Evolutionary conservation across 1,284 basidiomycete genomes (phyloP), one percentile per base, ranked within the genome.

Genomic region (Schizopora paradoxa): DNA sequence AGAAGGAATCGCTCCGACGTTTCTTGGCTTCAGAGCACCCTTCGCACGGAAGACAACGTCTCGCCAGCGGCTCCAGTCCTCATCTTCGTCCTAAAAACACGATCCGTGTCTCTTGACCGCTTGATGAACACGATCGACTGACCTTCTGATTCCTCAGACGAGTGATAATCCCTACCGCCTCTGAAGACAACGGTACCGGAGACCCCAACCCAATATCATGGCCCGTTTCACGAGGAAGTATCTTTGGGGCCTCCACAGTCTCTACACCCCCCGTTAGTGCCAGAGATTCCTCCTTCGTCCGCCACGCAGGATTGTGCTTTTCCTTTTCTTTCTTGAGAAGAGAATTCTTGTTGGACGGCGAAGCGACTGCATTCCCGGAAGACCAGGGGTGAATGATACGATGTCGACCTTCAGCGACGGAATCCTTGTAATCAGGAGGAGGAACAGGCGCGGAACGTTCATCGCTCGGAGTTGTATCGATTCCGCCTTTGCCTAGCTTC

Each of bases 41-140:
- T 85, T 89, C 6, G 80, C 81, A 1, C 77, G 74, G 63, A 87
- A 91, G 6, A 90, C 75, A 31, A 90, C 82, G 58, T 93, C 90
- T 18, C 87, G 74, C 86, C 86, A 91, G 41, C 90, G 76, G 45
- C 89, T 81, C 88, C 89, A 95, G 56, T 94, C 91, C 59, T 97
- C 93, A 48, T 83, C 78, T 66, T 91, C 87, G 62, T 97, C 92
- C 79, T 87, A 49, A 14, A 29, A 23, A 33, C 32, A 22, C 18
- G 10, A 54, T 37, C 36, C 36, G 41, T 18, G 27, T 49, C 29
- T 32, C 41, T 36, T 14, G n/a, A 39, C 39, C 34, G 41, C 40
- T 42, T 41, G 8, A 25, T 19, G 33, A 42, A 52, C 40, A 52
- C 46, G 26, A 47, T 27, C 13, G 39, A 48, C 63, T 7, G 40